Evolutionary conservation across 2,329 filamentous ascomycete species (phyloP), one percentile per base, ranked within the genome.

Genomic region (Fusarium phyllophilum): DNA sequence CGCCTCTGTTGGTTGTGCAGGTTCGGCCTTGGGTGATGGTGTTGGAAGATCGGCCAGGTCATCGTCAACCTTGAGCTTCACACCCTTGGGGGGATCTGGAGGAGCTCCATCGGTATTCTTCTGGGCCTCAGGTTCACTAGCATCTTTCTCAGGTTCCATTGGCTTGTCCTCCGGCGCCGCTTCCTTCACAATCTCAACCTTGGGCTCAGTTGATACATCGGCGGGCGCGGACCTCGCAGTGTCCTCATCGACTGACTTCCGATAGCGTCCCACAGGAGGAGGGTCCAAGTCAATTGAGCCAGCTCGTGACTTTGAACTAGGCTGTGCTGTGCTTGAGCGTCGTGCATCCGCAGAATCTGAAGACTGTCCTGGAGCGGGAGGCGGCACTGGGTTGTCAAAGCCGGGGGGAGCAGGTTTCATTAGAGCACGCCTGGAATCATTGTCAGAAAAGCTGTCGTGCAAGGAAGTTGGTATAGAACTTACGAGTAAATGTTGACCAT

Each of bases 401-500:
- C 68, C 77, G 11, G 62, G 51, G 17, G 78, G 79, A 2, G 75
- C 68, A 8, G 79, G 79, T 33, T 80, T 81, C 62, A 77, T 78
- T 6, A 82, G 55, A 17, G 80, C 76, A 15, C 79, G 78, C 8
- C 80, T 81, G 2, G 3, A 8, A 1, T 4, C 26, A 29, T 29
- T 7, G 26, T 29, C 26, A 29, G 26, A 29, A 29, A 29, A 29
- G 26, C 6, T 8, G 26, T 29, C 26, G 26, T 7, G 26, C 26
- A 29, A 29, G 26, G 2, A 29, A 29, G 26, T 29, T 29, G 6
- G 26, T 11, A 6, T 12, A 17, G 3, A 5, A 79, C 79, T 61
- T 51, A 81, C 80, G 80, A 79, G 72, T 82, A 81, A 6, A 82
- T 77, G 15, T 80, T 81, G 7, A 79, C 75, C 80, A 82, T 81